Evolutionary conservation across 1,284 basidiomycete genomes (phyloP), one percentile per base, ranked within the genome.

Genomic region (Grifola frondosa): DNA sequence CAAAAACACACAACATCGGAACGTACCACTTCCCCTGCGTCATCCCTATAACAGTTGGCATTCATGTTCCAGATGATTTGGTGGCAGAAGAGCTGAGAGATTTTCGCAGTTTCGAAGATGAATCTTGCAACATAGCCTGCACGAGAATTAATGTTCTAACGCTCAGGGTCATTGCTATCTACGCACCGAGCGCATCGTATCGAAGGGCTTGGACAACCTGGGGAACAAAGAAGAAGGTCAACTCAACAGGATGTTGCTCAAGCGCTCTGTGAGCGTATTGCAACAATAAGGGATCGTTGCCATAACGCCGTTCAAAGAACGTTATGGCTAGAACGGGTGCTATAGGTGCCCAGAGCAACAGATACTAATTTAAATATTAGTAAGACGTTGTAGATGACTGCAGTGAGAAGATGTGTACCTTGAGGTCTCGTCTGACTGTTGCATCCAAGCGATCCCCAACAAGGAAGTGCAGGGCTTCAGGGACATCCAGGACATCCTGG

Each of bases 1-100:
- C 7, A 5, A 15, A 29, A 12, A 34, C 25, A 21, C 22, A 26
- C 20, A 36, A 23, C n/a, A n/a, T 9, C 25, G 21, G 16, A 19
- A 69, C 84, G 50, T 57, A 91, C 92, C 50, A 87, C 77, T 64
- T 92, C 88, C 9, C 78, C 88, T 10, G 75, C 73, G 58, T 99
- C 97, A 59, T 96, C 97, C 58, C 88, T 92, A 67, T 86, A 97
- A 50, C 87, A 92, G 63, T 99, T 99, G 5, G 97, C 97, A 61
- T 97, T 97, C 97, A 99, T 99, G 66, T 99, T 99, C 97, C 97
- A 99, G 53, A 99, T 93, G 51, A 99, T 99, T 70, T 99, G 97
- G 65, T 99, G 97, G 62, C 97, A 99, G 74, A 99, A 99, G 9
- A 95, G 69, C 65, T 97, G 96, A 4, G 95, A 98, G 50, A 99